Evolutionary conservation across 2,329 filamentous ascomycete genomes (phyloP).

Genomic region (Samsoniella hepiali): DNA sequence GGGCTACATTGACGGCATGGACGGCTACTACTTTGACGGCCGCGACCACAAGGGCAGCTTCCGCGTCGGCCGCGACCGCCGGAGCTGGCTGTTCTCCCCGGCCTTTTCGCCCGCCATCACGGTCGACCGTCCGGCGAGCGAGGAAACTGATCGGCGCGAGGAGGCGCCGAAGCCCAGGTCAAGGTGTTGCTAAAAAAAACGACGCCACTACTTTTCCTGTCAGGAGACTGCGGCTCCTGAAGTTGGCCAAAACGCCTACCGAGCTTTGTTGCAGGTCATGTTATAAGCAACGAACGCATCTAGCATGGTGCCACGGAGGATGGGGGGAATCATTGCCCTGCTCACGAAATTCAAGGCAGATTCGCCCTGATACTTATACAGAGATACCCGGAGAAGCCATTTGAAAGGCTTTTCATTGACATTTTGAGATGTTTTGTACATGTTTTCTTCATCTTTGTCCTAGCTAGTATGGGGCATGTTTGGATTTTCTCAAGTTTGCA

Average conservation of each 20-base stretch:
- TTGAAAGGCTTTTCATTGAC: background rate
- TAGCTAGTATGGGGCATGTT: background rate
- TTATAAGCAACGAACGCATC: background rate
- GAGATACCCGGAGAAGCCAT: constrained; percentile 7
- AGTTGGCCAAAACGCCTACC: too few species aligned
- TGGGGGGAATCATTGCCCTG: background rate
- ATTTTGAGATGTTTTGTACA: constrained; percentile 8
- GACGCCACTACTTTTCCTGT: background rate
- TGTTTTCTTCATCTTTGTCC: background rate
- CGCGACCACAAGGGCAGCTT: constrained; percentile 49
- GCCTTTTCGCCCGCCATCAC: constrained; percentile 51
- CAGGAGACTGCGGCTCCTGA: too few species aligned
- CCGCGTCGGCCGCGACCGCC: constrained; percentile 53
- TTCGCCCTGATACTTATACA: background rate
- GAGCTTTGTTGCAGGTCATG: background rate
- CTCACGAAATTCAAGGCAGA: too few species aligned
- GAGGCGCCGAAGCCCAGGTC: constrained; percentile 25
- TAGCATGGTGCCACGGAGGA: background rate
- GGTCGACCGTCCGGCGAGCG: constrained; percentile 40
- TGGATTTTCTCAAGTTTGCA: constrained; percentile 1
- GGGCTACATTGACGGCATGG: constrained; percentile 43
- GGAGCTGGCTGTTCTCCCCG: constrained; percentile 58
- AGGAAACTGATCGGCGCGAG: constrained; percentile 23
- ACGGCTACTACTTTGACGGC: constrained; percentile 52
- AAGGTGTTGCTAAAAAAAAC: constrained; percentile 27